Base-by-base conservation (phyloP, 176 grass and related monocot species). In the Hordeum marinum region DNA sequence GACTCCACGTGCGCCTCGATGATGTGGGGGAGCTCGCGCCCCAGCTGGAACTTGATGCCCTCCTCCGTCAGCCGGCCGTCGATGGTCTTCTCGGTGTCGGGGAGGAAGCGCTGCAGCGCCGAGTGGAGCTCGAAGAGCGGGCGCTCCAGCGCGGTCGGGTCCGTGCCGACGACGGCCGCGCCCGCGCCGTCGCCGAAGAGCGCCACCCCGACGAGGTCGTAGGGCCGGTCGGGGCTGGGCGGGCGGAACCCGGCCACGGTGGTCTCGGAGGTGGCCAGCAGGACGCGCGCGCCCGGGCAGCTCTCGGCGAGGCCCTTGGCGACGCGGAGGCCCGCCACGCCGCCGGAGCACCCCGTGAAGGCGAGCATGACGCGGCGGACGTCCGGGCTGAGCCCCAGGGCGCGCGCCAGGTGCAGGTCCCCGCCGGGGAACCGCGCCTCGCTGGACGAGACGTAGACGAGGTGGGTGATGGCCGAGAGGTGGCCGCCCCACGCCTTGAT, bases 131-230 rank as follows among this genome's bases (percentile, higher is more conserved):
- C 94, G 84, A 97, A 97, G 1, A 97, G 78, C 20, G 94, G 87
- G 3, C 63, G 59, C 85, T 97, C 94, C 0, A 9, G 1, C 4
- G 85, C 69, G 0, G 41, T 20, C 0, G 94, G 87, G 77, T 94
- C 87, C 17, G 82, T 13, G 62, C 94, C 91, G 29, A 97, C 32
- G 55, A 97, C 21, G 52, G 84, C 89, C 0, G 94, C 94, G 10
- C 85, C 91, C 0, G 91, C 91, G n/a, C 94, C 91, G 85, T 96
- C 94, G 7, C 94, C 94, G 72, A 96, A 96, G 18, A 96, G 91
- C 1, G 94, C 94, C 10, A 88, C 94, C 29, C 94, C 94, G 60
- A 96, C 89, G 71, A 96, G 94, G 84, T 96, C 94, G 75, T 96
- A 96, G 9, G 91, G 91, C 17, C 94, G 87, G 75, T 89, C 68